These are phyloP conservation scores for Dendrocalamus sinicus DNA, from an alignment of 176 grass and related monocot genomes.

Conservation along the genomic window DNA sequence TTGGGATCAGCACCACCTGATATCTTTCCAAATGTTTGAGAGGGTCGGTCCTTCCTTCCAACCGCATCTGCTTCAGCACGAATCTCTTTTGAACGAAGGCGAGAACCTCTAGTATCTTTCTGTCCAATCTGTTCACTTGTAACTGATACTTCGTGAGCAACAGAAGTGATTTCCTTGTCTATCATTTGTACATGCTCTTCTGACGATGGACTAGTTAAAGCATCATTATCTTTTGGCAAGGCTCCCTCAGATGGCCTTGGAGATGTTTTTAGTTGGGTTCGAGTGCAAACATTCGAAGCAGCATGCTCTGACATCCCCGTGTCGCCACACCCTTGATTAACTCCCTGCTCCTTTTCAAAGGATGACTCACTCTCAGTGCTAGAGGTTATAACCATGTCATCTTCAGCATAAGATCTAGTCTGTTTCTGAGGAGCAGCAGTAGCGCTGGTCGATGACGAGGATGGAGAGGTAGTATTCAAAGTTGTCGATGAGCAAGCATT, in stretches of 20 bases:
- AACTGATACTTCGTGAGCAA: slow-evolving; percentile 43
- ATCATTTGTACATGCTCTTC: slow-evolving; percentile 39
- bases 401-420: slow-evolving; percentile 40
- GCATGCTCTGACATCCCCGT: slow-evolving; percentile 37
- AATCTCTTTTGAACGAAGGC: slow-evolving; percentile 48
- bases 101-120: slow-evolving; percentile 49
- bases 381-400: slow-evolving; percentile 50
- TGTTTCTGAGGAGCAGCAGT: slow-evolving; percentile 31
- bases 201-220: neutral
- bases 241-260: slow-evolving; percentile 41
- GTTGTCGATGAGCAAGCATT: slow-evolving; percentile 32
- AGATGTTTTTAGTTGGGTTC: slow-evolving; percentile 52
- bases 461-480: slow-evolving; percentile 32
- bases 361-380: slow-evolving; percentile 43
- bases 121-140: slow-evolving; percentile 43
- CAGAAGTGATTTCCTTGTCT: slow-evolving; percentile 44
- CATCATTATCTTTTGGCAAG: slow-evolving; percentile 40
- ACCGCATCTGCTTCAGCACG: slow-evolving; percentile 40
- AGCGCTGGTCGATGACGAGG: slow-evolving; percentile 4
- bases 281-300: slow-evolving; percentile 49
- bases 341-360: slow-evolving; percentile 48
- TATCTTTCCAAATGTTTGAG: slow-evolving; percentile 50
- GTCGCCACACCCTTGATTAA: slow-evolving; percentile 31
- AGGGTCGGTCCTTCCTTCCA: slow-evolving; percentile 43
- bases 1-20: slow-evolving; percentile 50